Percentiles rank a stretch among this genome's conserved stretches.
Evolutionary conservation across 208 protist species (phyloP).

Genomic region (Trypanosoma rangeli): DNA sequence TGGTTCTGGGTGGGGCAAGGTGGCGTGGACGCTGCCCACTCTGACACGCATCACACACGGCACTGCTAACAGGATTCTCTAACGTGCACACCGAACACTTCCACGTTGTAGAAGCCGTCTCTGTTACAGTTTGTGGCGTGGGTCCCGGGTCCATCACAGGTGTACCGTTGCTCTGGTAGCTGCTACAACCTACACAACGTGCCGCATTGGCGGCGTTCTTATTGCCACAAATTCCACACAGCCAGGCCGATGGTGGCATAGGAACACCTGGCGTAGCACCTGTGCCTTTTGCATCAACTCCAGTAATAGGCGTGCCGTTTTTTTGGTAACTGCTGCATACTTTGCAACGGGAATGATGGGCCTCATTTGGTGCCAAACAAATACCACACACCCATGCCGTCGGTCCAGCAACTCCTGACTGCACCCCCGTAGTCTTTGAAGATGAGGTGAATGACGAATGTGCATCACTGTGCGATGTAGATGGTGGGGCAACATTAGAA

Average conservation of each 20-base stretch:
- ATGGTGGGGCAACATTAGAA: neutral
- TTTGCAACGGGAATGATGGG: slow-evolving; percentile 43
- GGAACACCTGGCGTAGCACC: slow-evolving; percentile 10
- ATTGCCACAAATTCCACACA: slow-evolving; percentile 63
- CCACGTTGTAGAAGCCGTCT: slow-evolving; percentile 39
- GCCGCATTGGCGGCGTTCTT: slow-evolving; percentile 38
- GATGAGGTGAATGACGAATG: slow-evolving; percentile 10
- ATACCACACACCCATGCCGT: slow-evolving; percentile 70
- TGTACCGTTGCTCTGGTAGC: slow-evolving; percentile 69
- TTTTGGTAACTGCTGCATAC: slow-evolving; percentile 54
- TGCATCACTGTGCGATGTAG: slow-evolving; percentile 3
- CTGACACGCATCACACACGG: slow-evolving; percentile 69
- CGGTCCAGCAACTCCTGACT: slow-evolving; percentile 18
- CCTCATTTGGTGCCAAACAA: slow-evolving; percentile 65
- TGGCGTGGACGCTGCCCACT: slow-evolving; percentile 72
- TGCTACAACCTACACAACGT: slow-evolving; percentile 58
- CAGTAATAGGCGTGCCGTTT: slow-evolving; percentile 36
- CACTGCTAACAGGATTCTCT: slow-evolving; percentile 50
- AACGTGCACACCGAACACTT: slow-evolving; percentile 79
- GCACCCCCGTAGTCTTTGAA: neutral
- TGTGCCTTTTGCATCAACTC: slow-evolving; percentile 5
- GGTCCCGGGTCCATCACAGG: slow-evolving; percentile 14
- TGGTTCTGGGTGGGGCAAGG: slow-evolving; percentile 32
- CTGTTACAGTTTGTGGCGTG: neutral
- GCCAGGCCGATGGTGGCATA: slow-evolving; percentile 31